Conservation (phyloP, 108 stramenopile genomes). For the Skeletonema grethae region DNA sequence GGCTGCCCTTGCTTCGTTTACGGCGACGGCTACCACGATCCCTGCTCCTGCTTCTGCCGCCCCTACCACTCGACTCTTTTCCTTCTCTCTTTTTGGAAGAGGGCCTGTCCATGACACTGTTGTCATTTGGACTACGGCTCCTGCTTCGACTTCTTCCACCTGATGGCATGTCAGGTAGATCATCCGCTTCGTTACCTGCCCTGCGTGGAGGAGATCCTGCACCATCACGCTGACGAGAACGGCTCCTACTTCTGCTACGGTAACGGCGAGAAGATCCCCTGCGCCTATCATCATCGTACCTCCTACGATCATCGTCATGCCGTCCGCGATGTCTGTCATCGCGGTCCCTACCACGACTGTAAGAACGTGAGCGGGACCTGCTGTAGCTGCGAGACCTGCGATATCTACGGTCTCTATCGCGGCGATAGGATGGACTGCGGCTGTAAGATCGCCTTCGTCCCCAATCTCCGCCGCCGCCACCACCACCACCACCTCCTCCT, state of each 20-base stretch:
- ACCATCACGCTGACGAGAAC: slow-evolving; percentile 37
- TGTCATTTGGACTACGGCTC: slow-evolving; percentile 36
- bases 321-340: slow-evolving; percentile 38
- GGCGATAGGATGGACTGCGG: slow-evolving; percentile 63
- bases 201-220: slow-evolving; percentile 30
- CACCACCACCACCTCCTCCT: slow-evolving; percentile 28
- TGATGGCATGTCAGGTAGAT: slow-evolving; percentile 32
- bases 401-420: slow-evolving; percentile 47
- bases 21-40: slow-evolving; percentile 41
- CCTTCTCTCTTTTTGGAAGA: slow-evolving; percentile 50
- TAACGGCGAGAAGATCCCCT: slow-evolving; percentile 35
- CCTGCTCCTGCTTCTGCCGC: slow-evolving; percentile 46
- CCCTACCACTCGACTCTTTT: slow-evolving; percentile 45
- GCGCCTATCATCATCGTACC: slow-evolving; percentile 28
- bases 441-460: slow-evolving; percentile 57
- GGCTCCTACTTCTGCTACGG: slow-evolving; percentile 33
- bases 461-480: slow-evolving; percentile 48
- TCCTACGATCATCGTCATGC: slow-evolving; percentile 25
- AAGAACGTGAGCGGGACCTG: slow-evolving; percentile 41
- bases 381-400: slow-evolving; percentile 51
- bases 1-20: slow-evolving; percentile 35
- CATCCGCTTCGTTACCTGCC: slow-evolving; percentile 27
- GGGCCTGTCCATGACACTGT: slow-evolving; percentile 35
- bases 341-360: slow-evolving; percentile 41
- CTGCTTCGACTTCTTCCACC: slow-evolving; percentile 40